phyloP scores from a whole-genome alignment of 1,284 basidiomycete genomes.

The Cryptococcus sp. region DNA sequence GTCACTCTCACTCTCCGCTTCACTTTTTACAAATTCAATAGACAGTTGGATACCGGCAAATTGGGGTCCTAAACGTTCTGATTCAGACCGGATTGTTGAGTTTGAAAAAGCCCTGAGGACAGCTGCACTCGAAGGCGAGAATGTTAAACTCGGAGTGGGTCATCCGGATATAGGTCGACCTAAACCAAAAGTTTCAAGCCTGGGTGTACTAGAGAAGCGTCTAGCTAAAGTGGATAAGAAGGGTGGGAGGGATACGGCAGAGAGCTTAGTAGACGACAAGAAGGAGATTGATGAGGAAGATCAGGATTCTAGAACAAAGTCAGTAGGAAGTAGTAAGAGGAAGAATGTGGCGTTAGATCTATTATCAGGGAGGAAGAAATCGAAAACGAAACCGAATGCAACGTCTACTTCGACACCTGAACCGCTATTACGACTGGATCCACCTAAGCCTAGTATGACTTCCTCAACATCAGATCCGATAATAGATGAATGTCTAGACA shows the following conservation, averaged over 20 bases:
- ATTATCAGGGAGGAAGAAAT: constrained; percentile 24
- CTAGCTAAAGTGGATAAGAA: constrained; percentile 10
- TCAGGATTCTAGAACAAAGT: constrained; percentile 17
- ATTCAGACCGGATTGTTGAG: constrained; percentile 4
- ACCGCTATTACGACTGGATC: constrained; percentile 5
- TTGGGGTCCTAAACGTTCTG: constrained; percentile 20
- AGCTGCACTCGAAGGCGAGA: constrained; percentile 8
- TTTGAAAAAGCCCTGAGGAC: constrained; percentile 11
- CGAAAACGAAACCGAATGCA: constrained; percentile 10
- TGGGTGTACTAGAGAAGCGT: constrained; percentile 5
- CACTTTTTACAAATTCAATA: constrained; percentile 34
- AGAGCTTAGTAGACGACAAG: background rate
- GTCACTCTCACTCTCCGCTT: constrained; percentile 30
- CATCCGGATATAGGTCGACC: constrained; percentile 25
- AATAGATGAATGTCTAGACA: background rate
- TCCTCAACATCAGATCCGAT: background rate
- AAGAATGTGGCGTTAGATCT: constrained; percentile 14
- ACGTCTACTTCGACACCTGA: constrained; percentile 1
- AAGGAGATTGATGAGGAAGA: constrained; percentile 22
- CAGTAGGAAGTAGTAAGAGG: constrained; percentile 12
- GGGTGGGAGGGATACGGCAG: constrained; percentile 9
- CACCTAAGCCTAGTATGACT: background rate
- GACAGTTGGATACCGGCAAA: constrained; percentile 35
- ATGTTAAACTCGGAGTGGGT: constrained; percentile 32
- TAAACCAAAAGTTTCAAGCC: constrained; percentile 7